Percentiles rank a stretch among this genome's conserved stretches.
These are phyloP conservation scores for Bacidia rubella DNA, from an alignment of 495 filamentous ascomycete species.

Conservation along the genomic window DNA sequence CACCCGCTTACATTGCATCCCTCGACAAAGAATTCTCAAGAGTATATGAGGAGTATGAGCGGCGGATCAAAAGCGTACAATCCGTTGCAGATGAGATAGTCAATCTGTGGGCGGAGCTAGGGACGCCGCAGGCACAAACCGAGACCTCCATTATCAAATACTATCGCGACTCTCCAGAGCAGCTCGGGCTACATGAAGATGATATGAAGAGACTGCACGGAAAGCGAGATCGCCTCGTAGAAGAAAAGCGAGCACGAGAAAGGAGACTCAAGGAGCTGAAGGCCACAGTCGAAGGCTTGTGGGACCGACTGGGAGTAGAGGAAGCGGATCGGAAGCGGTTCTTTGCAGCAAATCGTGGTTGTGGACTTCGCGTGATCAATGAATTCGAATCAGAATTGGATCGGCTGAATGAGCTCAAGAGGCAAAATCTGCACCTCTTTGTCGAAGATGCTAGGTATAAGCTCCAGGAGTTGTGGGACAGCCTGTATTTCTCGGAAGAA, in stretches of 20 bases:
- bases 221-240: constrained; percentile 70
- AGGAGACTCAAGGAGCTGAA: constrained; percentile 65
- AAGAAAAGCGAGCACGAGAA: constrained; percentile 88
- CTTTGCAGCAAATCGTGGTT: constrained; percentile 56
- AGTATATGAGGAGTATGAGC: constrained; percentile 89
- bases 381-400: constrained; percentile 84
- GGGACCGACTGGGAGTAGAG: constrained; percentile 78
- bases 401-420: constrained; percentile 80
- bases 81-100: constrained; percentile 71
- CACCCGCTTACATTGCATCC: constrained; percentile 69
- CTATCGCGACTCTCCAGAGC: constrained; percentile 80
- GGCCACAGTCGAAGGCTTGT: constrained; percentile 61
- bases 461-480: constrained; percentile 89
- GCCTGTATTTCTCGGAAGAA: constrained; percentile 86
- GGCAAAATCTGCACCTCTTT: constrained; percentile 87
- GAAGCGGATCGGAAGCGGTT: constrained; percentile 72
- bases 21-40: constrained; percentile 83
- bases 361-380: constrained; percentile 76
- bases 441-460: constrained; percentile 85
- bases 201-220: constrained; percentile 59
- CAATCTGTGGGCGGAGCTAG: constrained; percentile 87
- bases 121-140: constrained; percentile 84
- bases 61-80: constrained; percentile 62
- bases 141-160: constrained; percentile 74
- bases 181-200: constrained; percentile 77